Base-by-base conservation (phyloP, 2,329 filamentous ascomycete genomes). In the Colletotrichum sansevieriae region DNA sequence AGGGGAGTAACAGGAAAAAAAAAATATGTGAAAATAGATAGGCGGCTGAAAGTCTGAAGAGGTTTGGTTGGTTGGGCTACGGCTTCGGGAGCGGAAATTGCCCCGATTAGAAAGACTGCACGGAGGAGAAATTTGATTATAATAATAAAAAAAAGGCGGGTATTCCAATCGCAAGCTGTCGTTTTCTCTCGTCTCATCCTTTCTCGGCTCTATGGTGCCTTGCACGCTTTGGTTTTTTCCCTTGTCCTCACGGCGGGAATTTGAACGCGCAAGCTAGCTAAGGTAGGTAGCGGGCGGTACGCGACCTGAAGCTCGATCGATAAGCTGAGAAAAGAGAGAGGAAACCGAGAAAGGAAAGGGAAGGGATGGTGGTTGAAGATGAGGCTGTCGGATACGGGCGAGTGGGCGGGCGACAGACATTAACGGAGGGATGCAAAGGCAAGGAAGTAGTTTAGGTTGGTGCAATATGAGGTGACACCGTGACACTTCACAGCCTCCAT, bases 111-210 rank as follows among this genome's bases (percentile, higher is more conserved):
- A 11, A 65, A 55, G 25, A 69, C 18, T 47, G 18, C 22, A 39
- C 52, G 52, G 52, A 55, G 63, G 47, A 56, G 55, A 56, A 37
- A 43, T 68, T 68, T 65, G 55, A 68, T 61, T 66, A 56, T 56
- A 37, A 61, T 33, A 56, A 46, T 65, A 29, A 51, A 35, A 52
- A 52, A 69, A 69, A 66, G 66, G 66, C 66, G 66, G 66, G 66
- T 66, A 69, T 66, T 22, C 29, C 13, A 29, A 61, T 49, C 52
- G 29, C 33, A 44, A 52, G 49, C 49, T 55, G 25, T 4, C 25
- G 4, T 13, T 47, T n/a, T 44, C 8, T 43, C 51, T 43, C 51
- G 15, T 37, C 54, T 62, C 41, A 18, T 29, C 47, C 47, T 25
- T 35, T 52, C 58, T n/a, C 25, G 25, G 25, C 7, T 29, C 4